Evolutionary conservation across 116 monocot genomes (phyloP).

Genomic region (Cymodocea nodosa): DNA sequence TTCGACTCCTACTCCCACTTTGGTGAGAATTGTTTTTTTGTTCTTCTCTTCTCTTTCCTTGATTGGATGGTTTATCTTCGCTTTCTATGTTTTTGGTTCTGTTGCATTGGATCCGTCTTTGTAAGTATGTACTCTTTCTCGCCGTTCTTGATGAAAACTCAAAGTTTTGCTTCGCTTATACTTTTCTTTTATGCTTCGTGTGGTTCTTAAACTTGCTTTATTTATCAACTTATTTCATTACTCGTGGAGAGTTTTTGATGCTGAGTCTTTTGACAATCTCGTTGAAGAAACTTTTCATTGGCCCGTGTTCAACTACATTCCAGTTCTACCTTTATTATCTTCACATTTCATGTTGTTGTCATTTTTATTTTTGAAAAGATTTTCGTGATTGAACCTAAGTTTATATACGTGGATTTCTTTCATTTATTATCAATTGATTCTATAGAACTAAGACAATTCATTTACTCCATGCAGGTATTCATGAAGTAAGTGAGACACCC

Average conservation of each 20-base stretch:
- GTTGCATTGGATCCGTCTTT: neutral
- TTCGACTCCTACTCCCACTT: slow-evolving; percentile 98
- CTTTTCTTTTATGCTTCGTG: neutral
- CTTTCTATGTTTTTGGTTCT: too few species aligned
- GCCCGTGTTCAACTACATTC: too few species aligned
- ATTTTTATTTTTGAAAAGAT: too few species aligned
- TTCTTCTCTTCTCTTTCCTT: neutral
- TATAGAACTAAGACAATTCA: neutral
- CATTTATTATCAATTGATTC: neutral
- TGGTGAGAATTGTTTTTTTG: slow-evolving; percentile 24
- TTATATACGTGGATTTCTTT: neutral
- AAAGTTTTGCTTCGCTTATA: too few species aligned
- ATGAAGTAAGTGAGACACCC: slow-evolving; percentile 60
- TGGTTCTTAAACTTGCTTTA: neutral
- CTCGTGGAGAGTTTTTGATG: neutral
- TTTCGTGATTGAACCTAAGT: too few species aligned
- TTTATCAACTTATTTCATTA: neutral
- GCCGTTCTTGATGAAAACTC: too few species aligned
- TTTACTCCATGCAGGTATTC: slow-evolving; percentile 57
- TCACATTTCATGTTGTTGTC: too few species aligned
- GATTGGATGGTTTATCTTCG: neutral
- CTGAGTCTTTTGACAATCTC: too few species aligned
- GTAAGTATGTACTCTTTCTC: neutral
- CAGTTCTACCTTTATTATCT: too few species aligned
- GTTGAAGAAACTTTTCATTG: too few species aligned